phyloP scores from a whole-genome alignment of 148 eudicot genomes.

The Talinum fruticosum region DNA sequence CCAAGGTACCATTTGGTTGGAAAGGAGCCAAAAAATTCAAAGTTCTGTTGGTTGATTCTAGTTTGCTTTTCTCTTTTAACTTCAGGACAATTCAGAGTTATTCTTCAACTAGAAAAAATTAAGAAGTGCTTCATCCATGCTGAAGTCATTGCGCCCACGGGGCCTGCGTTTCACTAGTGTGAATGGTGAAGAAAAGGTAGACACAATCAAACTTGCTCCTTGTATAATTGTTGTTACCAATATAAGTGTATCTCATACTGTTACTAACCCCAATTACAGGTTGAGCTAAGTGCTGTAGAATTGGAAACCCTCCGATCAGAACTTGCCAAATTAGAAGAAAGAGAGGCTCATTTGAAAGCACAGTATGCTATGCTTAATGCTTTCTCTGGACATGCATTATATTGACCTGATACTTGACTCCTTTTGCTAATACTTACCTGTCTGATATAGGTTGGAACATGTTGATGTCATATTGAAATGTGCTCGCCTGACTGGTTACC shows the following conservation, averaged over 20 bases:
- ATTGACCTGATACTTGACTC: neutral
- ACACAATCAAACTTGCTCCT: neutral
- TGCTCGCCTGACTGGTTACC: constrained; percentile 80
- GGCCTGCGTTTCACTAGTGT: constrained; percentile 61
- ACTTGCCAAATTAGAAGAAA: constrained; percentile 73
- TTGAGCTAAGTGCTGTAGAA: constrained; percentile 71
- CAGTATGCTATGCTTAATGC: constrained; percentile 44
- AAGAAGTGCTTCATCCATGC: constrained; percentile 63
- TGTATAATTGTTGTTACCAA: neutral
- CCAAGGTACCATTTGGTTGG: constrained; percentile 41
- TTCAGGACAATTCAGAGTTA: constrained; percentile 40
- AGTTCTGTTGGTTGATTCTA: constrained; percentile 20
- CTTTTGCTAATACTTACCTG: constrained; percentile 3
- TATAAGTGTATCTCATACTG: neutral
- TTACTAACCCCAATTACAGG: constrained; percentile 35
- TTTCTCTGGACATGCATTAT: neutral
- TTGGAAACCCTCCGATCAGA: constrained; percentile 76
- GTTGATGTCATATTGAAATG: constrained; percentile 68
- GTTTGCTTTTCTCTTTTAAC: constrained; percentile 24
- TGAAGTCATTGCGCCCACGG: constrained; percentile 64
- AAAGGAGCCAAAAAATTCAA: neutral
- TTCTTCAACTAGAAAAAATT: constrained; percentile 40
- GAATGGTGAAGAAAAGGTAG: constrained; percentile 76
- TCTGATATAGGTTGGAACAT: constrained; percentile 63
- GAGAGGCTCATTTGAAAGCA: constrained; percentile 83